Evolutionary conservation across 1,139 yeast genomes (phyloP).

Genomic region (Arxiozyma bovina): DNA sequence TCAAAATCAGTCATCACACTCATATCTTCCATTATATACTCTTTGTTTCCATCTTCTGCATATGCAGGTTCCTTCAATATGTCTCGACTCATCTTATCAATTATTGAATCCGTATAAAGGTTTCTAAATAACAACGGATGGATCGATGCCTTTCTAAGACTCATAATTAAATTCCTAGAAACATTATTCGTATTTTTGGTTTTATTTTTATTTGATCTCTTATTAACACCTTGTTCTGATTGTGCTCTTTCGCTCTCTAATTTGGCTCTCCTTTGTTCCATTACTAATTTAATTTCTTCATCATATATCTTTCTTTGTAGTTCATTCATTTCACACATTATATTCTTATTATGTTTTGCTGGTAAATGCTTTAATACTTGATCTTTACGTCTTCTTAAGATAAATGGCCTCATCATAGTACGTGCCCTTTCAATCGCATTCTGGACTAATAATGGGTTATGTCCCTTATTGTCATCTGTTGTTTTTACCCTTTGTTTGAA

Average conservation of each 20-base stretch:
- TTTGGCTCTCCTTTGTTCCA: conserved; percentile 42
- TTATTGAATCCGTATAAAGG: conserved; percentile 44
- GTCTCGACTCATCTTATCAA: conserved; percentile 61
- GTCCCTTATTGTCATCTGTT: conserved; percentile 41
- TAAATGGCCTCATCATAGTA: conserved; percentile 98
- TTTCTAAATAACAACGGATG: conserved; percentile 68
- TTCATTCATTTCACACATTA: conserved; percentile 53
- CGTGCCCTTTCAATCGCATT: conserved; percentile 91
- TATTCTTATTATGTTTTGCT: conserved; percentile 54
- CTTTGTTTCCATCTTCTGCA: conserved; percentile 55
- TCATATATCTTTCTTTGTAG: conserved; percentile 56
- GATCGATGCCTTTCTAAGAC: conserved; percentile 61
- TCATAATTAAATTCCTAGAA: conserved; percentile 51
- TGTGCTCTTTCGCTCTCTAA: conserved; percentile 20
- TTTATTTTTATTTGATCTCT: conserved; percentile 25
- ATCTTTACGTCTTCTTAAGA: conserved; percentile 79
- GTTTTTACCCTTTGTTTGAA: conserved; percentile 81
- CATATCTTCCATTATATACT: conserved; percentile 85
- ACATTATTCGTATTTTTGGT: conserved; percentile 31
- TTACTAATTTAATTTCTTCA: conserved; percentile 44
- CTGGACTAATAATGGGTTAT: conserved; percentile 75
- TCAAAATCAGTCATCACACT: conserved; percentile 93
- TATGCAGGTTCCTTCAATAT: conserved; percentile 80
- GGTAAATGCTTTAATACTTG: conserved; percentile 90
- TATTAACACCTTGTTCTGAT: conserved; percentile 27